phyloP scores from a whole-genome alignment of 345 rosid genomes.

The Lepidium didymum region DNA sequence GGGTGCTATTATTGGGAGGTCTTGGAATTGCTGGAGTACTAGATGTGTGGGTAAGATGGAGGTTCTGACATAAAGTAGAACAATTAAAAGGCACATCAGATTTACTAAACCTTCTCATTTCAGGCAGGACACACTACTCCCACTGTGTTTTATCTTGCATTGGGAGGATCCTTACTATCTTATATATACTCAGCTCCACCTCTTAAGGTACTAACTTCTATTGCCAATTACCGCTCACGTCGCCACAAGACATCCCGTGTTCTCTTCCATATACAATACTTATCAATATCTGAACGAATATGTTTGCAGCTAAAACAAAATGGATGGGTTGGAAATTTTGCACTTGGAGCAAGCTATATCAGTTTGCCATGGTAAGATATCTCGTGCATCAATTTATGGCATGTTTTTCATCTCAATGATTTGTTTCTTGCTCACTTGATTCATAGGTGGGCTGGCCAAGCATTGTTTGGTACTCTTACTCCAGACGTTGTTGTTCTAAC shows the following conservation, averaged over 20 bases:
- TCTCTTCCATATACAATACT: not conserved
- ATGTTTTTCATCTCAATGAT: not conserved
- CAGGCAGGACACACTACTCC: slow-evolving; percentile 93
- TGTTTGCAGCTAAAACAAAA: slow-evolving; percentile 86
- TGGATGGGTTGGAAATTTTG: slow-evolving; percentile 97
- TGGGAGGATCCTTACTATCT: slow-evolving; percentile 95
- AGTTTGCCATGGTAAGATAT: slow-evolving; percentile 82
- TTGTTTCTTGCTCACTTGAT: not conserved
- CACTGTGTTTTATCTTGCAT: slow-evolving; percentile 69
- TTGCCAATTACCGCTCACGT: not conserved
- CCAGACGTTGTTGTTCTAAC: slow-evolving; percentile 90
- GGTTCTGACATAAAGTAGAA: not conserved
- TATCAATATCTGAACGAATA: not conserved
- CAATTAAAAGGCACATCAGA: not conserved
- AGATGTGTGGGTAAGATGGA: slow-evolving; percentile 83
- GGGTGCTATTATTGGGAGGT: slow-evolving; percentile 84
- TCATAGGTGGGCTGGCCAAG: slow-evolving; percentile 99
- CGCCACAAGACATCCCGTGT: not conserved
- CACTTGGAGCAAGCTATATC: slow-evolving; percentile 94
- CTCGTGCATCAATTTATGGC: not conserved
- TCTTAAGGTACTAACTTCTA: slow-evolving; percentile 61
- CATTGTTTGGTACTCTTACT: slow-evolving; percentile 92
- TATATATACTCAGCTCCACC: slow-evolving; percentile 98
- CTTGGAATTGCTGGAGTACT: slow-evolving; percentile 72
- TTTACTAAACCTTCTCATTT: slow-evolving; percentile 9